phyloP scores from a whole-genome alignment of 1,284 basidiomycete species.

The Meira miltonrushii region DNA sequence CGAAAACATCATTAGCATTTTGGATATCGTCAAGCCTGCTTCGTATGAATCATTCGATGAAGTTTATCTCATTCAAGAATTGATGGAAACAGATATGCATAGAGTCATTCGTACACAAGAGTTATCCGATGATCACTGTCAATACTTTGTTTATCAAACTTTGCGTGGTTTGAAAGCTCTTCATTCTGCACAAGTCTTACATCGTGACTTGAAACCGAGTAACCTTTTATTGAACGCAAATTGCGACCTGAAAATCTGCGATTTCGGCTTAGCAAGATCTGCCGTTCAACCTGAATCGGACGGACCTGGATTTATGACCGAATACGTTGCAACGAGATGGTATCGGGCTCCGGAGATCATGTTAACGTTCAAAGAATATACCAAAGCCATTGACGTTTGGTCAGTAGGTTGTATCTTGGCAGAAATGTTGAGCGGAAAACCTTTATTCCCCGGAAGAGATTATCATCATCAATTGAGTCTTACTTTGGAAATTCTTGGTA shows the following conservation, averaged over 20 bases:
- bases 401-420: constrained; percentile 94
- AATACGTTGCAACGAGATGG: constrained; percentile 43
- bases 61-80: constrained; percentile 60
- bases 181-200: constrained; percentile 88
- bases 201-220: constrained; percentile 90
- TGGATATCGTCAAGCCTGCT: constrained; percentile 36
- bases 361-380: constrained; percentile 38
- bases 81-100: constrained; percentile 80
- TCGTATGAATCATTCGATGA: constrained; percentile 27
- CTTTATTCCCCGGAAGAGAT: constrained; percentile 90
- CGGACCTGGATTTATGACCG: constrained; percentile 41
- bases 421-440: constrained; percentile 90
- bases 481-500: constrained; percentile 87
- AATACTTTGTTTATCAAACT: constrained; percentile 63
- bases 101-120: constrained; percentile 80
- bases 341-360: constrained; percentile 43
- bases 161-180: constrained; percentile 86
- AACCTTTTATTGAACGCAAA: constrained; percentile 93
- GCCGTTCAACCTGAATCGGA: constrained; percentile 16
- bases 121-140: constrained; percentile 53
- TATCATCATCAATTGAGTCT: constrained; percentile 87
- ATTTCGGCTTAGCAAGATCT: constrained; percentile 33
- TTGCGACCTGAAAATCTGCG: constrained; percentile 66
- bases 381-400: constrained; percentile 60
- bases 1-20: constrained; percentile 28